Evolutionary conservation across 805 yeast species (phyloP).

Genomic region (Nakazawaea anatomiae): DNA sequence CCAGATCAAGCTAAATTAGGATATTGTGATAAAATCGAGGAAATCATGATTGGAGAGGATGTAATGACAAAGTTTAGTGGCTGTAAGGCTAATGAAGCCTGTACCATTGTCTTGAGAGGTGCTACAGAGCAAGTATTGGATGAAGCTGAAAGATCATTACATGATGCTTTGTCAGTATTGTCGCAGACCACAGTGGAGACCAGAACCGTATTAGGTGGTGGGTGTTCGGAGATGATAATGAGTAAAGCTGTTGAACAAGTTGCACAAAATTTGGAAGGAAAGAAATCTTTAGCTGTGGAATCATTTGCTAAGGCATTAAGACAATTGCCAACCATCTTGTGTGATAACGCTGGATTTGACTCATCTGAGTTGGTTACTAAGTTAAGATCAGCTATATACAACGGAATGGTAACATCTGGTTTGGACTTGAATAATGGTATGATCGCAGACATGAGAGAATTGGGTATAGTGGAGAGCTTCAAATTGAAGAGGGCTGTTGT

Average conservation of each 20-base stretch:
- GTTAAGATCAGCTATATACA: constrained; percentile 83
- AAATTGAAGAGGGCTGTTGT: constrained; percentile 93
- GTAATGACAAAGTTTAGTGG: constrained; percentile 90
- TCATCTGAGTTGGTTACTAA: constrained; percentile 88
- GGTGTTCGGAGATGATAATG: constrained; percentile 90
- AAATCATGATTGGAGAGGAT: constrained; percentile 89
- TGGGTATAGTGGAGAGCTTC: constrained; percentile 89
- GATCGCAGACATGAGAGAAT: constrained; percentile 90
- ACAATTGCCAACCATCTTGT: constrained; percentile 90
- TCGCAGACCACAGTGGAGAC: constrained; percentile 94
- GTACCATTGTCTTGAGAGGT: constrained; percentile 93
- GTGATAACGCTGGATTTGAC: constrained; percentile 96
- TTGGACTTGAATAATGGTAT: constrained; percentile 79
- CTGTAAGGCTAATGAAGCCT: constrained; percentile 91
- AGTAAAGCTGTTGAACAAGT: constrained; percentile 91
- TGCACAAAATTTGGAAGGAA: constrained; percentile 90
- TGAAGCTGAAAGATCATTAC: constrained; percentile 95
- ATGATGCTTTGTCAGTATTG: constrained; percentile 92
- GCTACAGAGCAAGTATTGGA: constrained; percentile 98
- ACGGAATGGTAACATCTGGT: constrained; percentile 89
- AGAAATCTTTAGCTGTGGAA: constrained; percentile 90
- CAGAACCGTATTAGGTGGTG: constrained; percentile 90
- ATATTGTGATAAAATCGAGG: constrained; percentile 84
- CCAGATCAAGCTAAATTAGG: constrained; percentile 87
- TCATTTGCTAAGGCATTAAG: constrained; percentile 91